These are phyloP conservation scores for Lycium ferocissimum DNA, from an alignment of 257 asterid genomes.

Conservation along the genomic window DNA sequence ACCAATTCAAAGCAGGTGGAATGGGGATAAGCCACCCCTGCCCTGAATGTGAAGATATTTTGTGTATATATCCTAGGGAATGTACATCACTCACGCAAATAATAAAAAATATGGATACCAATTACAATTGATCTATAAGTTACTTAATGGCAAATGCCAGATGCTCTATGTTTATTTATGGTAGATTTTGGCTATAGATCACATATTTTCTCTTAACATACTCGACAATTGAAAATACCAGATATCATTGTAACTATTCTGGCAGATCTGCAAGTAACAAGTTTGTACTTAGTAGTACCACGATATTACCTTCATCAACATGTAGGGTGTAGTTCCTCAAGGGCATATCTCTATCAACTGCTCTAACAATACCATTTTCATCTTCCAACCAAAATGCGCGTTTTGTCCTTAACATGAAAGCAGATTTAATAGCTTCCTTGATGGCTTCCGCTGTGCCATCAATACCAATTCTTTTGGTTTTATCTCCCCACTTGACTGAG, in stretches of 20 bases:
- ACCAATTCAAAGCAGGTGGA: not conserved
- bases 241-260: not conserved
- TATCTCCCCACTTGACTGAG: constrained; percentile 71
- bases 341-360: constrained; percentile 90
- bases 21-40: not conserved
- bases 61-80: not conserved
- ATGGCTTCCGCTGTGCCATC: constrained; percentile 80
- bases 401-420: constrained; percentile 73
- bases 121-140: not conserved
- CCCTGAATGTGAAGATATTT: not conserved
- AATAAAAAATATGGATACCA: not conserved
- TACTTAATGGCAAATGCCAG: not conserved
- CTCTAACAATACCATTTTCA: constrained; percentile 68
- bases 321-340: constrained; percentile 80
- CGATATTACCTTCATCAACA: constrained; percentile 76
- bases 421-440: constrained; percentile 77
- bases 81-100: not conserved
- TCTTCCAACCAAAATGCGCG: constrained; percentile 94
- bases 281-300: constrained; percentile 21
- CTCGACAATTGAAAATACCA: not conserved
- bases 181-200: not conserved
- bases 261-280: not conserved
- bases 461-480: constrained; percentile 74
- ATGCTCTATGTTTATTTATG: not conserved
- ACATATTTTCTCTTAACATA: not conserved